Base-by-base conservation (phyloP, 163 green algal genomes). In the Scenedesmus sp. region DNA sequence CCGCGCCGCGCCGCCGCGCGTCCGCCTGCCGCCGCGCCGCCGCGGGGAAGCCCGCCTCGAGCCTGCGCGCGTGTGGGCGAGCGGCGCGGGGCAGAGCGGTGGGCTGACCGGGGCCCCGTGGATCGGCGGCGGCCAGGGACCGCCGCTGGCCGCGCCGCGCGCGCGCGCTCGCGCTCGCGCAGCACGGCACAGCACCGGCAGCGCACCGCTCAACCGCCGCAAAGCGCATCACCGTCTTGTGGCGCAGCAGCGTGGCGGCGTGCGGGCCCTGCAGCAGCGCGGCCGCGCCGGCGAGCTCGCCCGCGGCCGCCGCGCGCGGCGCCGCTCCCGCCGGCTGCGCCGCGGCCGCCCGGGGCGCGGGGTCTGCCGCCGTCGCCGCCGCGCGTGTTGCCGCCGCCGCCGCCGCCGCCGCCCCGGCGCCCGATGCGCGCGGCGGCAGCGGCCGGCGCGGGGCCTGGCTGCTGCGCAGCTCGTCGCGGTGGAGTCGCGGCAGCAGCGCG, bases 151-250 rank as follows among this genome's bases (percentile, higher is more conserved):
- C n/a, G n/a, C n/a, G n/a, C n/a, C n/a, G n/a, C n/a, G n/a, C n/a
- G n/a, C n/a, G n/a, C n/a, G n/a, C n/a, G n/a, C n/a, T n/a, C n/a
- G n/a, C n/a, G n/a, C n/a, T n/a, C n/a, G n/a, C n/a, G n/a, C n/a
- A n/a, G n/a, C n/a, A n/a, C n/a, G n/a, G n/a, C n/a, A n/a, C n/a
- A n/a, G n/a, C n/a, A n/a, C n/a, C n/a, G n/a, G n/a, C n/a, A n/a
- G n/a, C 51, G 18, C 36, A 80, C 71, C 71, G 71, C 31, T 80
- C 71, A 44, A 72, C 50, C 11, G 36, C 54, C n/a, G 42, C 42
- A 44, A 65, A 63, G 28, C 71, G 63, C 26, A 70, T 44, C 0
- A 80, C 39, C 20, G 71, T 71, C 58, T 80, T 80, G 58, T 80
- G 71, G 54, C 42, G 45, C 29, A 72, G 45, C 58, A 80, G 71